A percentile compares a stretch with the other conserved stretches of the same genome.
Evolutionary conservation across 2,329 filamentous ascomycete species (phyloP).

Genomic region (Aureobasidium sp.): DNA sequence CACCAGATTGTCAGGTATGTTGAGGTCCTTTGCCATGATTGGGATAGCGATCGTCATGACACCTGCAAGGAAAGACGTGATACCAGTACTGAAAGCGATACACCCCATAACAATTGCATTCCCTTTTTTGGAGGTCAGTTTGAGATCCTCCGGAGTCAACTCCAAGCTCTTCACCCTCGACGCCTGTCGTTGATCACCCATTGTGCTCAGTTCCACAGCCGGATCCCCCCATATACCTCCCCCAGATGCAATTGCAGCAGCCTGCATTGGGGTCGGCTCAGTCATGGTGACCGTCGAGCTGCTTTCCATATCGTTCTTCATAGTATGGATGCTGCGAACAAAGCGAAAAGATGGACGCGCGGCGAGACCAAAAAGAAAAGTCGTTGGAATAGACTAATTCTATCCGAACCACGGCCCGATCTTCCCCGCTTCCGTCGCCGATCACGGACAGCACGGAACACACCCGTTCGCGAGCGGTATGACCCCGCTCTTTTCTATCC

Average conservation of each 20-base stretch:
- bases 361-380: neutral
- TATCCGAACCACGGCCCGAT: neutral
- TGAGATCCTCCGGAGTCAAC: neutral
- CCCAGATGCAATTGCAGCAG: slow-evolving; percentile 6
- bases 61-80: slow-evolving; percentile 26
- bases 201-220: neutral
- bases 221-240: slow-evolving; percentile 8
- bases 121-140: slow-evolving; percentile 11
- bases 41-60: slow-evolving; percentile 36
- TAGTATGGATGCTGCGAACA: neutral
- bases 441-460: neutral
- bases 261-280: neutral
- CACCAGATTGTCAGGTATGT: slow-evolving; percentile 20
- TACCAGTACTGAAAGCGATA: slow-evolving; percentile 21
- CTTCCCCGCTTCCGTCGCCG: neutral
- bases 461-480: neutral
- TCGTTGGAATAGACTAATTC: neutral
- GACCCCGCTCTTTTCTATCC: neutral
- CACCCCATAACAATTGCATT: slow-evolving; percentile 21
- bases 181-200: neutral
- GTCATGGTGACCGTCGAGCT: neutral
- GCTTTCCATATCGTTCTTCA: neutral
- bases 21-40: slow-evolving; percentile 31
- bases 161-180: neutral
- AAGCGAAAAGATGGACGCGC: neutral